These are phyloP conservation scores for Ganoderma boninense DNA, from an alignment of 1,284 basidiomycete genomes.

Conservation along the genomic window DNA sequence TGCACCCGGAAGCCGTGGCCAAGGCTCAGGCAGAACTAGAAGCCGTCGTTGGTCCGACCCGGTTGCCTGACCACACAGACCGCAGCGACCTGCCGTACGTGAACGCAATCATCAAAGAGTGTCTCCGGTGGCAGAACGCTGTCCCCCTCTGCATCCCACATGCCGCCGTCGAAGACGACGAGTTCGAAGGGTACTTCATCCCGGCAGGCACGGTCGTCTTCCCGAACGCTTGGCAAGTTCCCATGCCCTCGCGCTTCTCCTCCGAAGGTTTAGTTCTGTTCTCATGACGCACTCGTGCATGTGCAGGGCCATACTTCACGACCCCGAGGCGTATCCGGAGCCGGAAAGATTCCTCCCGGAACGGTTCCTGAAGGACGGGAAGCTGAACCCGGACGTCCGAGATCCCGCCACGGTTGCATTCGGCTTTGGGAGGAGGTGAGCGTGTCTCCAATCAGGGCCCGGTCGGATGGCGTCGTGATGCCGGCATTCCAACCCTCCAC, in stretches of 20 bases:
- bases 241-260: not conserved
- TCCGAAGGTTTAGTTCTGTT: not conserved
- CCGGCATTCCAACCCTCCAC: too few species aligned
- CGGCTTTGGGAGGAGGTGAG: constrained; percentile 32
- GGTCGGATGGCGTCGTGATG: not conserved
- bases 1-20: constrained; percentile 23
- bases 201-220: constrained; percentile 38
- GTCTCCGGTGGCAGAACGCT: constrained; percentile 29
- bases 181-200: constrained; percentile 32
- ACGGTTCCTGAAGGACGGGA: constrained; percentile 34
- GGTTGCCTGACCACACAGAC: constrained; percentile 28
- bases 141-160: constrained; percentile 27
- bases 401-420: constrained; percentile 30
- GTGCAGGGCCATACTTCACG: constrained; percentile 15
- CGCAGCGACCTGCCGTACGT: constrained; percentile 24
- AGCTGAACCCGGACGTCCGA: constrained; percentile 23
- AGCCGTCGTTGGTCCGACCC: constrained; percentile 23
- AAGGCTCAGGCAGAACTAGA: constrained; percentile 26
- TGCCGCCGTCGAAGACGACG: constrained; percentile 26
- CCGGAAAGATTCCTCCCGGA: constrained; percentile 35
- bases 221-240: constrained; percentile 32
- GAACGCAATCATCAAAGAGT: constrained; percentile 32
- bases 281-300: constrained; percentile 7
- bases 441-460: not conserved
- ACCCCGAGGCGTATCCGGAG: constrained; percentile 34